Percentiles rank a stretch among this genome's conserved stretches.
Evolutionary conservation across 768 basidiomycete species (phyloP).

Genomic region (Pluteus cervinus): DNA sequence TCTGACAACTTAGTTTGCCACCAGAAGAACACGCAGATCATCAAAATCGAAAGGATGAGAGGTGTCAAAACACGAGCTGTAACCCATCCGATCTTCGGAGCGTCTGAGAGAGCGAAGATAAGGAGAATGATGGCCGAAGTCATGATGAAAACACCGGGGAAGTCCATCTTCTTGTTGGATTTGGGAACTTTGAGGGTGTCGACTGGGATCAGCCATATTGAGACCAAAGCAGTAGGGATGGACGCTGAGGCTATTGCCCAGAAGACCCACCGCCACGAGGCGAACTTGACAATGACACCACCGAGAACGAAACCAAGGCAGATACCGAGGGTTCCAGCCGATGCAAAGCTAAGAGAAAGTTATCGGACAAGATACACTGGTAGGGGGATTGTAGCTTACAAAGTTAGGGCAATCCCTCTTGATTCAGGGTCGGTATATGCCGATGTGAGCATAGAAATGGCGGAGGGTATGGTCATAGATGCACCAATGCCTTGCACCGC

Average conservation of each 20-base stretch:
- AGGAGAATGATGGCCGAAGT: conserved; percentile 19
- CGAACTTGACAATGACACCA: too few relatives aligned
- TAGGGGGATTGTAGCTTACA: too few relatives aligned
- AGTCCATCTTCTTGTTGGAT: not conserved
- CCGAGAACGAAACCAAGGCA: too few relatives aligned
- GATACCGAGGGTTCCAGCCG: too few relatives aligned
- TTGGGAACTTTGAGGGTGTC: conserved; percentile 6
- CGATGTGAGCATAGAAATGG: conserved; percentile 5
- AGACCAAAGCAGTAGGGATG: too few relatives aligned
- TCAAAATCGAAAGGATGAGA: conserved; percentile 1
- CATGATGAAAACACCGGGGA: not conserved
- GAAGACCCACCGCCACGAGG: too few relatives aligned
- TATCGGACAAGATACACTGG: too few relatives aligned
- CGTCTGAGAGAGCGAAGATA: conserved; percentile 29
- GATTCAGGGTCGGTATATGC: too few relatives aligned
- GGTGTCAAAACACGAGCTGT: conserved; percentile 10
- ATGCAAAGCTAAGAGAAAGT: too few relatives aligned
- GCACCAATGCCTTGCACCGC: conserved; percentile 11
- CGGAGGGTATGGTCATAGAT: not conserved
- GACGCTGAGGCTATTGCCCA: too few relatives aligned
- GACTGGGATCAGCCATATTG: conserved; percentile 4
- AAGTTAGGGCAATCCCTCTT: too few relatives aligned
- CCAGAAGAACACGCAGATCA: conserved; percentile 2
- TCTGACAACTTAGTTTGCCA: too few relatives aligned
- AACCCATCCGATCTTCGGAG: conserved; percentile 31